Conservation (phyloP, 2,329 filamentous ascomycete genomes). For the Fusarium sp. region DNA sequence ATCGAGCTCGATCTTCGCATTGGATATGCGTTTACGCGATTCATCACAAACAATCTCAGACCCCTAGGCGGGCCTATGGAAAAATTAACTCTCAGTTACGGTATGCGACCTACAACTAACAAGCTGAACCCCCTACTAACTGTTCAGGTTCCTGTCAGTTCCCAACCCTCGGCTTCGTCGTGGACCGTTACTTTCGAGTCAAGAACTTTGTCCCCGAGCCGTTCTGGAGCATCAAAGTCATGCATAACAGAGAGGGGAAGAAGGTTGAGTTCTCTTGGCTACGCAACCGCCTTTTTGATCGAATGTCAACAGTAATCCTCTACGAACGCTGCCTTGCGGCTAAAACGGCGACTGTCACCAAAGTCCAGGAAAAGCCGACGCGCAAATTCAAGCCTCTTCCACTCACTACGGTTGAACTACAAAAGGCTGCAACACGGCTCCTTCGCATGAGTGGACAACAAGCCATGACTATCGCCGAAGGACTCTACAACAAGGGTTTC, state of each 20-base stretch:
- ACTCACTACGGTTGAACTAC: slow-evolving; percentile 92
- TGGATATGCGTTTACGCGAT: slow-evolving; percentile 89
- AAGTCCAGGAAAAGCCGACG: slow-evolving; percentile 88
- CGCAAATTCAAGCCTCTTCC: slow-evolving; percentile 94
- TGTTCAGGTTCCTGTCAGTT: slow-evolving; percentile 86
- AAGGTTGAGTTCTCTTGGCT: slow-evolving; percentile 86
- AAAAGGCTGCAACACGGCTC: slow-evolving; percentile 91
- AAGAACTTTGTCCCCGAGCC: slow-evolving; percentile 90
- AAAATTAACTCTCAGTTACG: slow-evolving; percentile 78
- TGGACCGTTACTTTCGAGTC: slow-evolving; percentile 93
- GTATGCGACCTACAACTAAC: slow-evolving; percentile 51
- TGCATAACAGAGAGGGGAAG: slow-evolving; percentile 77
- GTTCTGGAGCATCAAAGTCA: slow-evolving; percentile 92
- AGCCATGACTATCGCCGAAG: slow-evolving; percentile 88
- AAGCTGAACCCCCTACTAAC: slow-evolving; percentile 10
- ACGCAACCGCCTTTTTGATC: slow-evolving; percentile 84
- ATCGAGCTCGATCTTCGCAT: slow-evolving; percentile 94
- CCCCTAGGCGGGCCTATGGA: slow-evolving; percentile 71
- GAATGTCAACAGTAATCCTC: slow-evolving; percentile 78
- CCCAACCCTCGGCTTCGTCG: slow-evolving; percentile 94
- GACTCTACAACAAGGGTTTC: slow-evolving; percentile 90
- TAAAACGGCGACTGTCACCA: slow-evolving; percentile 78
- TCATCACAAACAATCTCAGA: slow-evolving; percentile 81
- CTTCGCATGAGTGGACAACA: slow-evolving; percentile 89
- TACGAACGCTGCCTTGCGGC: slow-evolving; percentile 85